phyloP scores from a whole-genome alignment of 352 stramenopile genomes.

The Phytophthora sp. region DNA sequence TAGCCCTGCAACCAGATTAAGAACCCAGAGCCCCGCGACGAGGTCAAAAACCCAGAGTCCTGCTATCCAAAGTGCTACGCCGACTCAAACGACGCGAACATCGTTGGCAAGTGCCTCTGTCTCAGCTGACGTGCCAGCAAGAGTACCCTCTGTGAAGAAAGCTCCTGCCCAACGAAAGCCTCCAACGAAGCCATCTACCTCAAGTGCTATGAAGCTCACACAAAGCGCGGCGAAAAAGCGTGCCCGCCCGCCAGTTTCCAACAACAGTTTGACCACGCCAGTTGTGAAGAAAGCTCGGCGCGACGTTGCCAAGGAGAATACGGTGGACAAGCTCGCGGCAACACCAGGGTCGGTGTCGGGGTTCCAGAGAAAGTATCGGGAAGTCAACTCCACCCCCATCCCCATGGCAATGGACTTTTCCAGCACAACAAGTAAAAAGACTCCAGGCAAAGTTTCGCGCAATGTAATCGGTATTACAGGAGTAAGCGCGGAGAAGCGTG shows the following conservation, averaged over 20 bases:
- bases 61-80: not conserved
- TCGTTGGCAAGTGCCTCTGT: slow-evolving; percentile 33
- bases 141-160: slow-evolving; percentile 24
- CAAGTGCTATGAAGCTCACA: slow-evolving; percentile 23
- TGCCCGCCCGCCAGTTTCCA: slow-evolving; percentile 9
- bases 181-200: slow-evolving; percentile 6
- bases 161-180: slow-evolving; percentile 16
- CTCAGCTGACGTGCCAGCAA: slow-evolving; percentile 10
- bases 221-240: slow-evolving; percentile 32
- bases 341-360: slow-evolving; percentile 41
- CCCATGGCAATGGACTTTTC: slow-evolving; percentile 41
- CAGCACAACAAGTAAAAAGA: slow-evolving; percentile 34
- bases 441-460: slow-evolving; percentile 38
- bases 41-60: no score
- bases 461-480: slow-evolving; percentile 81
- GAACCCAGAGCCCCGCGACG: slow-evolving; percentile 21
- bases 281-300: slow-evolving; percentile 36
- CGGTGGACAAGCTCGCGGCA: slow-evolving; percentile 16
- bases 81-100: slow-evolving; percentile 9
- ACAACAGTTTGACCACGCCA: slow-evolving; percentile 28
- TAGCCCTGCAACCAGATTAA: slow-evolving; percentile 13
- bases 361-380: slow-evolving; percentile 35
- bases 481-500: slow-evolving; percentile 59
- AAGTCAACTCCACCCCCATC: slow-evolving; percentile 37
- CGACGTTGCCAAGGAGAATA: slow-evolving; percentile 22